These are phyloP conservation scores for Candida sakaeoensis DNA, from an alignment of 805 yeast species.

Conservation along the genomic window DNA sequence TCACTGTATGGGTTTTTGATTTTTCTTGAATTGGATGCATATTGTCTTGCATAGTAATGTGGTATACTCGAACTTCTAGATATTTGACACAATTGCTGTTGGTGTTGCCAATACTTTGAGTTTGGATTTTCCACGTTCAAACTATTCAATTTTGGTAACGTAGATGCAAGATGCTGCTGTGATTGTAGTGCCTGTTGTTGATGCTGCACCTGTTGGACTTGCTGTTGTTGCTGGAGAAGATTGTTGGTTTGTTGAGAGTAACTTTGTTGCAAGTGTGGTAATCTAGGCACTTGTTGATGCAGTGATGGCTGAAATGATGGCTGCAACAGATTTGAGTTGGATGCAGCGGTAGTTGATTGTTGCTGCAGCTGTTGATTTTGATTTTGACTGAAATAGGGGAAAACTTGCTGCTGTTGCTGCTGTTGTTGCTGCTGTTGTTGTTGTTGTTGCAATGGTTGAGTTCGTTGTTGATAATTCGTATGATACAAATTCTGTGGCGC, in stretches of 20 bases:
- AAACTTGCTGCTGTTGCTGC: slow-evolving; percentile 16
- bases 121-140: slow-evolving; percentile 33
- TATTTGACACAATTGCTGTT: slow-evolving; percentile 64
- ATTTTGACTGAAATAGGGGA: slow-evolving; percentile 13
- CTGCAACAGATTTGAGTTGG: slow-evolving; percentile 17
- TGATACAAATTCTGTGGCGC: slow-evolving; percentile 15
- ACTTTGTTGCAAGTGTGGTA: slow-evolving; percentile 24
- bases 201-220: slow-evolving; percentile 17
- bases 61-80: slow-evolving; percentile 65
- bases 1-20: slow-evolving; percentile 35
- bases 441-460: slow-evolving; percentile 19
- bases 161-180: slow-evolving; percentile 20
- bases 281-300: slow-evolving; percentile 18
- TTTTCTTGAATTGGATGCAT: slow-evolving; percentile 65
- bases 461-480: slow-evolving; percentile 20
- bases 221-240: slow-evolving; percentile 17
- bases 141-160: slow-evolving; percentile 15
- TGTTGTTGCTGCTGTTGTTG: slow-evolving; percentile 19
- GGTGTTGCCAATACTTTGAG: slow-evolving; percentile 73
- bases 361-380: slow-evolving; percentile 12
- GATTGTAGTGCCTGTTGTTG: slow-evolving; percentile 13
- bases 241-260: slow-evolving; percentile 10
- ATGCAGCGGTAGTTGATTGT: slow-evolving; percentile 4
- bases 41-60: slow-evolving; percentile 80
- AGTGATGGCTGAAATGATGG: slow-evolving; percentile 10